Conservation (phyloP, 306 rosid genomes). For the Rosa chinensis region DNA sequence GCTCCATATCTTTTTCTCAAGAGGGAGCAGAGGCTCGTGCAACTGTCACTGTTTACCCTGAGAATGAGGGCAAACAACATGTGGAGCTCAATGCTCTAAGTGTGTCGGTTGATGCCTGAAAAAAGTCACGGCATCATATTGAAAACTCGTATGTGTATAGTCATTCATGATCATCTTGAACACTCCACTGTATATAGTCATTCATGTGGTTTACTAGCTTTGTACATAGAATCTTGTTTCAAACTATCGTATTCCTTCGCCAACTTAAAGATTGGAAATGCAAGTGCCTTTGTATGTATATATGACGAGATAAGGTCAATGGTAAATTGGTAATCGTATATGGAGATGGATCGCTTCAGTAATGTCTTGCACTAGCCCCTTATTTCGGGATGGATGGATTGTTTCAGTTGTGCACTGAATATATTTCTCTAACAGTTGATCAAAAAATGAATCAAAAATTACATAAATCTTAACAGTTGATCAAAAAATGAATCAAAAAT, state of each 20-base stretch:
- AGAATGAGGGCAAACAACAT: constrained; percentile 59
- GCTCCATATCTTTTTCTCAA: constrained; percentile 50
- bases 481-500: no score
- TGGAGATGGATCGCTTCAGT: no score
- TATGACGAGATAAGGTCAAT: background rate
- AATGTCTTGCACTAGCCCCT: no score
- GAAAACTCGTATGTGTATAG: background rate
- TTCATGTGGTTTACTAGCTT: background rate
- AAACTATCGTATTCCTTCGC: background rate
- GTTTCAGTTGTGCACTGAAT: no score
- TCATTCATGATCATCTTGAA: background rate
- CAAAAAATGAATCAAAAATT: no score
- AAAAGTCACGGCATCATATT: background rate
- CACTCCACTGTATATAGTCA: background rate
- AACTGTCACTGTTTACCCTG: constrained; percentile 56
- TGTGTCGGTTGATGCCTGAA: constrained; percentile 70
- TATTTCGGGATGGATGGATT: no score
- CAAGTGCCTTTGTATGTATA: background rate
- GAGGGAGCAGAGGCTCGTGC: constrained; percentile 60
- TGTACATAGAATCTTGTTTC: background rate
- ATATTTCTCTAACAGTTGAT: no score
- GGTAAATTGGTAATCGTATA: background rate
- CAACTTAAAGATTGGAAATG: background rate
- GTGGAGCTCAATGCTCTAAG: constrained; percentile 67
- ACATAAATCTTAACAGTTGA: no score